Evolutionary conservation across 2,329 filamentous ascomycete genomes (phyloP), one percentile per base, ranked within the genome.

Genomic region (Aspergillus persii): DNA sequence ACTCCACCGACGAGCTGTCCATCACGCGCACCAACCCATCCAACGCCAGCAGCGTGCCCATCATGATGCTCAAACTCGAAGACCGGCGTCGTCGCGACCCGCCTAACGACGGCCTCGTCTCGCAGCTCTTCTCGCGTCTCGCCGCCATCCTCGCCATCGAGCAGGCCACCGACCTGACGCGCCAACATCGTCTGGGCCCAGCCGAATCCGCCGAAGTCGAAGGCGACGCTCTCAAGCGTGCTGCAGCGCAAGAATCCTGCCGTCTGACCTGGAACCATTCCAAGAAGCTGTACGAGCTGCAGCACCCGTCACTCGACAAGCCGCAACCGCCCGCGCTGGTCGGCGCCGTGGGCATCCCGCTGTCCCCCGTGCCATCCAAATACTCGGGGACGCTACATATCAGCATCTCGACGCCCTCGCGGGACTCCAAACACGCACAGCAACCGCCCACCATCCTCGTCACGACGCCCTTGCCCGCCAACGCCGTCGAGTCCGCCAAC

Each of bases 61-160:
- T 81, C 33, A 76, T 79, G 67, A 74, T 72, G 30, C 68, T 81
- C 9, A 75, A 70, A 23, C 70, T 81, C 18, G 76, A 79, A 57
- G 69, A 74, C 2, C 66, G 71, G 15, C 61, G 65, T 27, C 74
- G 77, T 15, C 74, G 76, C 15, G 69, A 74, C 11, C 69, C 73
- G 39, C 73, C 77, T 30, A 70, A 76, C 39, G 77, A 80, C 57
- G 78, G 77, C 3, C 72, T 81, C 8, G 71, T 81, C 1, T 72
- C 78, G 0, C 71, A 75, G 29, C 71, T 81, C 48, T 81, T 81
- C 62, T 79, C 80, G n/a, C 77, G 78, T 52, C 67, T 81, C 18
- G 80, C 80, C 12, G 79, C 78, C 50, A 78, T 82, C 67, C 69
- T 81, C 23, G 80, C 80, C 7, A 76, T 81, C 31, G 79, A 81